Conservation (phyloP, 2,329 filamentous ascomycete species). For the Stagonosporopsis rhizophila region DNA sequence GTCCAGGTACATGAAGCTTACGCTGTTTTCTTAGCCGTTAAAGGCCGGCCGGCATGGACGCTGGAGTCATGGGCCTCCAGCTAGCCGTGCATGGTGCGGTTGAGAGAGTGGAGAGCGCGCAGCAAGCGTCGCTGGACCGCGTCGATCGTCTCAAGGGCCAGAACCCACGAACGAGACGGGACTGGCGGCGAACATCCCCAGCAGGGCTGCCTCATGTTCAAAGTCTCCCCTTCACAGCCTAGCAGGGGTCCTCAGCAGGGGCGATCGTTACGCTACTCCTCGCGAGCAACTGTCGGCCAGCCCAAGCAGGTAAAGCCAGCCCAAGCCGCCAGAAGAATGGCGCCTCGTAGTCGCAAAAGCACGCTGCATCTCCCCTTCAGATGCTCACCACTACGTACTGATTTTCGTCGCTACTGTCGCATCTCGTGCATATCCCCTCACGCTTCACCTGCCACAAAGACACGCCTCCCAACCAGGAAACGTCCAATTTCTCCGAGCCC, state of each 20-base stretch:
- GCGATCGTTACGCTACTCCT: slow-evolving; percentile 41
- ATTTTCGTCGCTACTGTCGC: slow-evolving; percentile 28
- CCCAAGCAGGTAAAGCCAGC: slow-evolving; percentile 10
- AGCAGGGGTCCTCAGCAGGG: slow-evolving; percentile 35
- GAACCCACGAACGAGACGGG: slow-evolving; percentile 38
- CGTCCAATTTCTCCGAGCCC: slow-evolving; percentile 33
- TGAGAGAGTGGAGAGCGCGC: slow-evolving; percentile 28
- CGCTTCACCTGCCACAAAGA: slow-evolving; percentile 35
- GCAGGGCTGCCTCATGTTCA: slow-evolving; percentile 38
- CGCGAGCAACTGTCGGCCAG: slow-evolving; percentile 29
- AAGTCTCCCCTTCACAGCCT: slow-evolving; percentile 21
- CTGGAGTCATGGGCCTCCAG: slow-evolving; percentile 31
- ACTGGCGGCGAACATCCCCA: slow-evolving; percentile 40
- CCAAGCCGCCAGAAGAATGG: slow-evolving; percentile 28
- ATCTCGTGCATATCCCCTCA: slow-evolving; percentile 35
- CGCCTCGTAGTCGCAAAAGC: slow-evolving; percentile 39
- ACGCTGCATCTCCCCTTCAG: slow-evolving; percentile 31
- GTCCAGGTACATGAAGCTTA: slow-evolving; percentile 43
- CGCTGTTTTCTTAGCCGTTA: slow-evolving; percentile 26
- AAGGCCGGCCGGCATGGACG: slow-evolving; percentile 18
- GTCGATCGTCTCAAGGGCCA: slow-evolving; percentile 49
- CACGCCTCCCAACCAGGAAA: slow-evolving; percentile 23
- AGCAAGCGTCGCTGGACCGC: slow-evolving; percentile 25
- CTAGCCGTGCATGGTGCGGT: slow-evolving; percentile 36
- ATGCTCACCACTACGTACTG: slow-evolving; percentile 28